A percentile compares a stretch with the other conserved stretches of the same genome.
phyloP scores from a whole-genome alignment of 805 yeast species.

The Kodamaea kaohsiungensis region DNA sequence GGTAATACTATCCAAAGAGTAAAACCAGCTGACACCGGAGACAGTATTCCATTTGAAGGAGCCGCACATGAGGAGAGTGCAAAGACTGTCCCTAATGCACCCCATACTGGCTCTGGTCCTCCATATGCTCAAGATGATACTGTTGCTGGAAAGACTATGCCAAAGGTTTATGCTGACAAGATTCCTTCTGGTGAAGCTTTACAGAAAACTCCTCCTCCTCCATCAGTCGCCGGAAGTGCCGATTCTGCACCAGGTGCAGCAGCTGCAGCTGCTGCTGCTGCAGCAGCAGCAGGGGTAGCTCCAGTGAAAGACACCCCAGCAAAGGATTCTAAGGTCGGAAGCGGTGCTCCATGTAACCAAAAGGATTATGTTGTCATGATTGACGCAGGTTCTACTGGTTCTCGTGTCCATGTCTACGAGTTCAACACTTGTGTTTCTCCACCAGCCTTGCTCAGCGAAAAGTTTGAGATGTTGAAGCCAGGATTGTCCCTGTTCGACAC shows the following conservation, averaged over 20 bases:
- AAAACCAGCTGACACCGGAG: constrained; percentile 25
- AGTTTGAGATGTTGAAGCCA: constrained; percentile 86
- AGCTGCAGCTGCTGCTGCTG: constrained; percentile 4
- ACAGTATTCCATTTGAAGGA: constrained; percentile 23
- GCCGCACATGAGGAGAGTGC: constrained; percentile 14
- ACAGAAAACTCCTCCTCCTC: constrained; percentile 15
- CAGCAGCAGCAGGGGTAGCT: constrained; percentile 6
- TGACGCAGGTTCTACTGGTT: constrained; percentile 98
- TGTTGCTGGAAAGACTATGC: constrained; percentile 12
- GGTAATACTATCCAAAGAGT: constrained; percentile 32
- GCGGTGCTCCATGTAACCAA: constrained; percentile 25
- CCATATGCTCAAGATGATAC: constrained; percentile 29
- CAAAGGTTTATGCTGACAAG: constrained; percentile 28
- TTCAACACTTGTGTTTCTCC: constrained; percentile 86
- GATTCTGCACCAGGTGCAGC: background rate
- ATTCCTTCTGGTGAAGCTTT: constrained; percentile 14
- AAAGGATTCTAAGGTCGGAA: background rate
- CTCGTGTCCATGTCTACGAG: constrained; percentile 91
- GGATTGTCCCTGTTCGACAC: constrained; percentile 86
- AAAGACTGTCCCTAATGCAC: constrained; percentile 34
- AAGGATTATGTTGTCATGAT: constrained; percentile 85
- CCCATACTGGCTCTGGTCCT: constrained; percentile 36
- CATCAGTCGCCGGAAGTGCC: background rate
- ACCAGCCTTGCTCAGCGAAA: constrained; percentile 77
- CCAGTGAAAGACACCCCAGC: background rate